Evolutionary conservation across 768 basidiomycete species (phyloP).

Genomic region (Lactarius sanguifluus): DNA sequence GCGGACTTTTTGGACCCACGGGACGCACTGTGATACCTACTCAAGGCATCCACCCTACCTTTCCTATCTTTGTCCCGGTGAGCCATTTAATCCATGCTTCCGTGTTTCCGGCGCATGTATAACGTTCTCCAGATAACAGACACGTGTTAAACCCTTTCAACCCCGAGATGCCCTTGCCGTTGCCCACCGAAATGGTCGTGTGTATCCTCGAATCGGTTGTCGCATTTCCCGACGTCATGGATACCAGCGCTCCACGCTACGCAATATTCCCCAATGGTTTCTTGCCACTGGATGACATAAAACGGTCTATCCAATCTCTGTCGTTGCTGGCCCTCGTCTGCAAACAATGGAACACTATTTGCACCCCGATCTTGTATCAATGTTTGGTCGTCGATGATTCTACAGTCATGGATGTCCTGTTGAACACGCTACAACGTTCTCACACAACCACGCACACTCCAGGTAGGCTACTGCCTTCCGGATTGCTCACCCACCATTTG

Average conservation of each 20-base stretch:
- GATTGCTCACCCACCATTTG: slow-evolving; percentile 19
- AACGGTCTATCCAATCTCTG: not conserved
- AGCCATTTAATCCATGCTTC: not conserved
- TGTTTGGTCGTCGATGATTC: slow-evolving; percentile 18
- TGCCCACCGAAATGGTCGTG: slow-evolving; percentile 17
- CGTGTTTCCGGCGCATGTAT: not conserved
- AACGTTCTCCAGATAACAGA: not conserved
- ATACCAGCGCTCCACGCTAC: not conserved
- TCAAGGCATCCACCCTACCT: not conserved
- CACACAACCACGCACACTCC: not conserved
- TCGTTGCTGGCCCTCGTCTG: slow-evolving; percentile 19
- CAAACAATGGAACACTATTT: slow-evolving; percentile 21
- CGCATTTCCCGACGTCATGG: slow-evolving; percentile 13
- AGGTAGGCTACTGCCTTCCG: slow-evolving; percentile 10
- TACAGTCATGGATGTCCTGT: not conserved
- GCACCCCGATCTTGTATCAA: slow-evolving; percentile 16
- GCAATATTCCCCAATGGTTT: not conserved
- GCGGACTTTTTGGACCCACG: not conserved
- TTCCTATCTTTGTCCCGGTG: not conserved
- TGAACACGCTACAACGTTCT: slow-evolving; percentile 15
- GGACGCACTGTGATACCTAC: not conserved
- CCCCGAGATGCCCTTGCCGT: slow-evolving; percentile 9
- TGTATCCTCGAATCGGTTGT: slow-evolving; percentile 9
- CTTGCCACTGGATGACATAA: slow-evolving; percentile 15
- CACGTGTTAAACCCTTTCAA: slow-evolving; percentile 12